Evolutionary conservation across 2,329 filamentous ascomycete genomes (phyloP), one percentile per base, ranked within the genome.

Genomic region (Stemphylium lycopersici): DNA sequence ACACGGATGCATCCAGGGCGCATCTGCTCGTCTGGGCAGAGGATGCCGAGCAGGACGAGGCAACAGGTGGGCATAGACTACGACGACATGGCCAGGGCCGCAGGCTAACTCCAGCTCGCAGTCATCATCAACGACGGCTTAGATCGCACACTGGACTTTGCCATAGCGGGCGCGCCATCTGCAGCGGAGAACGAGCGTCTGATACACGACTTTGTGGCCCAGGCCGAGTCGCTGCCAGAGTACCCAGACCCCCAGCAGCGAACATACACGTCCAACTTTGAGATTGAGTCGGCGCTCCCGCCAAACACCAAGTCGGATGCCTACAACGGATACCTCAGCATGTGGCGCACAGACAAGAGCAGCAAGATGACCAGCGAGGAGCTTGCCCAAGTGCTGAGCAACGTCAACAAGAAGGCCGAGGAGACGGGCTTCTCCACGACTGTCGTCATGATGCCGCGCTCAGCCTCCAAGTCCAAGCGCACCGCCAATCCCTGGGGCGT

Each of bases 1-100:
- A 66, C 34, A 47, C 51, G 51, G 52, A 56, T 37, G 49, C 52
- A 36, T 62, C 66, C 16, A 59, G 64, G 34, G 63, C 68, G 38
- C 66, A 72, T 52, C 48, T 75, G 29, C 61, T 80, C 50, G 56
- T 79, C 41, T 69, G 78, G 66, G 60, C 79, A 24, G 78, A 80
- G 29, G 76, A 74, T 48, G 70, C 75, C 7, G 69, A 73, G 15
- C 63, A 75, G 34, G 59, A 66, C 31, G 58, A 64, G 40, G 59
- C 63, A 36, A 59, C 68, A 65, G 70, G 77, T 79, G 38, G 46
- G 59, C 45, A 55, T 37, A 34, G 33, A 40, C 24, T 36, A 38
- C 37, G 11, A 11, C 24, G 36, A n/a, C 16, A 45, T 39, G 20
- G 20, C 26, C 24, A 6, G 16, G 42, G 20, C 32, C 18, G 36